These are phyloP conservation scores for Tetrahymena thermophila DNA, from an alignment of 73 alveolate species.

Conservation along the genomic window DNA sequence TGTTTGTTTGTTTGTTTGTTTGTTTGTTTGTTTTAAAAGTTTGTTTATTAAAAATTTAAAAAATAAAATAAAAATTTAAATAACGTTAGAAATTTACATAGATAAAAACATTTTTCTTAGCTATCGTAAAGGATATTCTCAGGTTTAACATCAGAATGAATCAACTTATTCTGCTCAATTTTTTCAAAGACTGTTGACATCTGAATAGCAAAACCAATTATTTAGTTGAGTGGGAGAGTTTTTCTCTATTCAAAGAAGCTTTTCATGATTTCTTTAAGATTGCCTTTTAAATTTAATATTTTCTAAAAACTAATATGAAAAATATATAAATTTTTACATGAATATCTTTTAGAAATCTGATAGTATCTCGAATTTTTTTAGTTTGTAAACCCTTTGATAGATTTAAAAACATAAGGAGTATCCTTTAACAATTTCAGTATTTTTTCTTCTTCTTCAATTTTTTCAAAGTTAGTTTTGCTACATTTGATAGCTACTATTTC, in stretches of 20 bases:
- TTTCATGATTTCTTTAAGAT: background rate
- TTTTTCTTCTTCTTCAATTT: background rate
- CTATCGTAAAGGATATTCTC: background rate
- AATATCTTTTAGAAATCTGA: background rate
- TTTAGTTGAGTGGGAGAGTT: background rate
- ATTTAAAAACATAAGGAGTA: too few species aligned
- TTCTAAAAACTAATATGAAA: too few species aligned
- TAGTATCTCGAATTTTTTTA: background rate
- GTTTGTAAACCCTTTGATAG: too few species aligned
- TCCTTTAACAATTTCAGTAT: too few species aligned
- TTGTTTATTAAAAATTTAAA: too few species aligned
- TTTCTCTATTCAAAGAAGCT: too few species aligned
- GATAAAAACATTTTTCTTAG: background rate
- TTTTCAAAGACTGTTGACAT: background rate
- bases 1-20: too few species aligned
- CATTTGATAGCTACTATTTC: background rate
- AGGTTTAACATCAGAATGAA: background rate
- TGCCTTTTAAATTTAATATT: background rate
- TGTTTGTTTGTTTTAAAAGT: too few species aligned
- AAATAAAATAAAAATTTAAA: too few species aligned
- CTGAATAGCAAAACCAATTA: background rate
- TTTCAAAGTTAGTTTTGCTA: background rate
- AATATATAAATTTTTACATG: background rate
- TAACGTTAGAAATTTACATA: background rate
- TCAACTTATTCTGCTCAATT: background rate